Conservation (phyloP, 2,329 filamentous ascomycete species). For the Cercospora canescens region DNA sequence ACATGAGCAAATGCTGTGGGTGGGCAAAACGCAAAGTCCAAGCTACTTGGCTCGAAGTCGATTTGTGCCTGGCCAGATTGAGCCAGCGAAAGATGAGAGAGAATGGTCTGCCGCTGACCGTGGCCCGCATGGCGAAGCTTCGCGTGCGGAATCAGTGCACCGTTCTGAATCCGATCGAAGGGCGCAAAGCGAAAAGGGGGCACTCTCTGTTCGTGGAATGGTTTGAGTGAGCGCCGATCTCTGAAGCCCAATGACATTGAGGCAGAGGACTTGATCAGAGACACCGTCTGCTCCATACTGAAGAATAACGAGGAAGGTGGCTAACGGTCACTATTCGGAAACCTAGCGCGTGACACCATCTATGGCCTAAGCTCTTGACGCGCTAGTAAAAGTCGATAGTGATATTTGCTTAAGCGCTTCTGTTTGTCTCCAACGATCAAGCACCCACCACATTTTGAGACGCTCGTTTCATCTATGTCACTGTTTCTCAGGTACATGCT, state of each 20-base stretch:
- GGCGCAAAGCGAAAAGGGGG: slow-evolving; percentile 2
- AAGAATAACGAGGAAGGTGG: neutral
- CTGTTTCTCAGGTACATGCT: neutral
- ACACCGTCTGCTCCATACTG: neutral
- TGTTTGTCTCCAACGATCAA: neutral
- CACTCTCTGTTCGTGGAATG: slow-evolving; percentile 1
- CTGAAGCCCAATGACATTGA: neutral
- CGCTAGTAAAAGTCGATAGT: slow-evolving; percentile 1
- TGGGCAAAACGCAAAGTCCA: slow-evolving; percentile 24
- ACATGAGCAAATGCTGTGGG: slow-evolving; percentile 34
- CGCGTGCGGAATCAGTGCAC: neutral
- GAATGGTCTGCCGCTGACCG: neutral
- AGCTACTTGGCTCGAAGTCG: slow-evolving; percentile 14
- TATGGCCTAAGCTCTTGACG: neutral
- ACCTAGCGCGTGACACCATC: neutral
- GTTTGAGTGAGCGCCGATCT: neutral
- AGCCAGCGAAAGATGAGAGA: neutral
- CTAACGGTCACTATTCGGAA: neutral
- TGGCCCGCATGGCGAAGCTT: neutral
- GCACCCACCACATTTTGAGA: neutral
- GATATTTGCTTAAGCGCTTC: neutral
- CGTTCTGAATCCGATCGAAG: neutral
- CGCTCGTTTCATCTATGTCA: too few species aligned
- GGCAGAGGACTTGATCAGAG: neutral
- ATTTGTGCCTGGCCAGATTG: neutral